These are phyloP conservation scores for Phytophthora fragariaefolia DNA, from an alignment of 352 stramenopile species.

Conservation along the genomic window DNA sequence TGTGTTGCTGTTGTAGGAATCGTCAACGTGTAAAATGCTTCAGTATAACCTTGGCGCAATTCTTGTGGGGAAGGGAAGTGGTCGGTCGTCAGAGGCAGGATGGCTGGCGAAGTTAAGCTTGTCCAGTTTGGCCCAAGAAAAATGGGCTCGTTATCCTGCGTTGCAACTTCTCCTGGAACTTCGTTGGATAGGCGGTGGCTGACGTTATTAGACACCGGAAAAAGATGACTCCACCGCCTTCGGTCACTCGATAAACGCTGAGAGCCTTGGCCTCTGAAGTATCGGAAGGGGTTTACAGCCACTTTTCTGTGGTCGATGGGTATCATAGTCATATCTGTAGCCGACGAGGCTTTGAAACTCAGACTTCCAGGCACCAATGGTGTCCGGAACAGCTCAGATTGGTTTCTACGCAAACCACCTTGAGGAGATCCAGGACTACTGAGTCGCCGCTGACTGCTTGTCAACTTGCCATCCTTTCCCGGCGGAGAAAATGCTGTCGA, in stretches of 20 bases:
- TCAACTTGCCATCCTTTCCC: slow-evolving; percentile 21
- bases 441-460: slow-evolving; percentile 26
- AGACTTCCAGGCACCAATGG: slow-evolving; percentile 23
- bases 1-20: slow-evolving; percentile 51
- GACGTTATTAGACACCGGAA: slow-evolving; percentile 66
- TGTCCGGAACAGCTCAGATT: slow-evolving; percentile 44
- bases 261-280: slow-evolving; percentile 43
- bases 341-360: slow-evolving; percentile 32
- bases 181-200: slow-evolving; percentile 11
- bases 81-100: slow-evolving; percentile 92
- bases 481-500: slow-evolving; percentile 20
- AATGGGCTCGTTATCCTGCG: slow-evolving; percentile 39
- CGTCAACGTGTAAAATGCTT: slow-evolving; percentile 86
- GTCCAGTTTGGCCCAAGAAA: slow-evolving; percentile 96
- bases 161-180: slow-evolving; percentile 4
- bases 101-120: slow-evolving; percentile 94
- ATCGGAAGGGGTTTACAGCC: slow-evolving; percentile 58
- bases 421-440: slow-evolving; percentile 34
- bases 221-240: slow-evolving; percentile 96
- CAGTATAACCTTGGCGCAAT: slow-evolving; percentile 64
- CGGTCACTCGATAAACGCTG: slow-evolving; percentile 84
- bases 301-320: slow-evolving; percentile 18
- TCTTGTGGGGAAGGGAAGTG: slow-evolving; percentile 84
- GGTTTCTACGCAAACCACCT: slow-evolving; percentile 36
- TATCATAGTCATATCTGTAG: slow-evolving; percentile 14